Evolutionary conservation across 2,329 filamentous ascomycete genomes (phyloP), one percentile per base, ranked within the genome.

Genomic region (Fusarium sp.): DNA sequence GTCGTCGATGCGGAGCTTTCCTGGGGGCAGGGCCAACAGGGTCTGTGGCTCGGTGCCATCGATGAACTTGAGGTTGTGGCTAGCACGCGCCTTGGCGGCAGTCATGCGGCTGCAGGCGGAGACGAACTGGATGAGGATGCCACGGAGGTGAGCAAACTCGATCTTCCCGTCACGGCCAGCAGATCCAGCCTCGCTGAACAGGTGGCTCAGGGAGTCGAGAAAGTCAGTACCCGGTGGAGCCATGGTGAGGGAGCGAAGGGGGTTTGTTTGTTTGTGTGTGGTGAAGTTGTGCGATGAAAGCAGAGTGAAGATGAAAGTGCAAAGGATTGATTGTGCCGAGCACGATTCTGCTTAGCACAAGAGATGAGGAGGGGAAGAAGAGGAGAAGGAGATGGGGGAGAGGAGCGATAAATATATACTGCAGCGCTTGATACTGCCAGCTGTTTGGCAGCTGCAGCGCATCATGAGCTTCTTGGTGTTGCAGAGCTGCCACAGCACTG

Each of bases 181-280:
- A 6, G 20, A 7, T 10, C 53, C 57, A 13, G 68, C 65, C 57
- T 76, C 74, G n/a, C 44, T 14, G n/a, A 76, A 76, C 10, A 76
- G 36, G 0, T 36, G 8, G 7, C 34, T 36, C 5, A 76, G 29
- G 1, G 64, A 73, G 0, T 40, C 36, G 18, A 67, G 55, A 20
- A 76, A 73, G 6, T 73, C 64, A 4, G n/a, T n/a, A 14, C 46
- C 49, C 4, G 61, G 23, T 3, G 5, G 20, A n/a, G 16, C 2
- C 60, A 58, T 68, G 11, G 16, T 31, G 51, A 50, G 13, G 27
- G 8, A 2, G n/a, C 36, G 40, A 51, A 55, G 38, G 6, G 33
- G 23, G 25, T 6, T 14, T 16, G 31, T 2, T 33, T 42, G 25
- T 1, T 33, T 44, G 27, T 63, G 40, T n/a, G 40, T 7, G 23